Base-by-base conservation (phyloP, 1,139 yeast genomes). In the Saccharomyces hybrid region DNA sequence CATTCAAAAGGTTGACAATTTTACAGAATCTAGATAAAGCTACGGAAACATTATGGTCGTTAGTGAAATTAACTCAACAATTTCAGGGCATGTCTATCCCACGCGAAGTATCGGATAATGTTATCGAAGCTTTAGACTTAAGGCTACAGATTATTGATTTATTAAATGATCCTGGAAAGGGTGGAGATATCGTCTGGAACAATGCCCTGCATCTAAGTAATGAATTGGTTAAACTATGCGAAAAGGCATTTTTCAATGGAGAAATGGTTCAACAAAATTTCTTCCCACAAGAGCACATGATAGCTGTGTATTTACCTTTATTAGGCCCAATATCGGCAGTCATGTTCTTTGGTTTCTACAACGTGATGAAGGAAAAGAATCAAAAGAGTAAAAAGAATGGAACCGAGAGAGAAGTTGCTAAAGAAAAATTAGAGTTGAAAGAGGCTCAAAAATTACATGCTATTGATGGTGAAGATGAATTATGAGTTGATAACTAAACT, bases 231-330 rank as follows among this genome's bases (percentile, higher is more conserved):
- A 68, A 73, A 46, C 69, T 74, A 38, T 83, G 95, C 1, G 87
- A 89, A 63, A 73, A 75, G 44, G 97, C 97, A 0, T 91, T 93
- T 64, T 93, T 91, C 68, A 96, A 91, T 61, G 87, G 88, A 63
- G 91, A 86, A 69, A 91, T 93, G 96, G 93, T 91, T 7, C 96
- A 89, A 64, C 97, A 91, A 66, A 88, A 87, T 50, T 90, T 87
- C 65, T 90, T 91, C 75, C 98, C 98, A 0, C 91, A 88, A 60
- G 97, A 91, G 66, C 98, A 93, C 68, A 90, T 89, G 67, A 75
- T 91, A 64, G 98, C 98, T 0, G 96, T 93, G 0, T 93, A 90
- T 61, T 75, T 89, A 63, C 99, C 98, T 0, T 73, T 93, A 53
- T 70, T 90, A 42, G 98, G 97, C 0, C 99, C 99, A 0, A 73